These are phyloP conservation scores for Alternaria infectoria DNA, from an alignment of 2,329 filamentous ascomycete species.

Conservation along the genomic window DNA sequence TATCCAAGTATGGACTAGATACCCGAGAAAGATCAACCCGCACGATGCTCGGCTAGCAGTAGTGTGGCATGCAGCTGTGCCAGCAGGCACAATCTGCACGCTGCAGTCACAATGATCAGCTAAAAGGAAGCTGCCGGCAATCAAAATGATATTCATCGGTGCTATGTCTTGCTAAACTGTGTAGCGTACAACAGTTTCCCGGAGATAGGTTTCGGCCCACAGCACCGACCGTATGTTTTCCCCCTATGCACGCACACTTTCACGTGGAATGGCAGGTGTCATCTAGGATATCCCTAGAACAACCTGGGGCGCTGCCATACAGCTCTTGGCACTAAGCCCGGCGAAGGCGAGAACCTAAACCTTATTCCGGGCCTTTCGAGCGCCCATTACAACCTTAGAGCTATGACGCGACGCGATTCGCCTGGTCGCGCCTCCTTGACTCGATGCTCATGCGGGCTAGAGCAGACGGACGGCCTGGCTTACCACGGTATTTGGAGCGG, in stretches of 20 bases:
- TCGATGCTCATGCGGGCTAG: slow-evolving; percentile 24
- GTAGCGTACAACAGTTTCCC: not conserved
- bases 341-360: slow-evolving; percentile 28
- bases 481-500: slow-evolving; percentile 19
- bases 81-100: slow-evolving; percentile 1
- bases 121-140: slow-evolving; percentile 4
- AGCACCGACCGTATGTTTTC: not conserved
- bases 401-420: slow-evolving; percentile 16
- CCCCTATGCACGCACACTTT: slow-evolving; percentile 4
- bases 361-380: slow-evolving; percentile 18
- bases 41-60: not conserved
- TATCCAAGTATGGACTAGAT: not conserved
- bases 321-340: slow-evolving; percentile 21
- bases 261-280: slow-evolving; percentile 21
- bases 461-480: slow-evolving; percentile 21
- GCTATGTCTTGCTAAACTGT: not conserved
- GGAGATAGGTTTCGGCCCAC: not conserved
- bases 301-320: slow-evolving; percentile 8
- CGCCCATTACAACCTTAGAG: slow-evolving; percentile 16
- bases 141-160: not conserved
- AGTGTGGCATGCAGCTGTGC: slow-evolving; percentile 4
- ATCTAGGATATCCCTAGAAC: slow-evolving; percentile 22
- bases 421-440: slow-evolving; percentile 15
- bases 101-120: not conserved
- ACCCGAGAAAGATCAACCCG: slow-evolving; percentile 5